These are phyloP conservation scores for Hyphopichia burtonii DNA, from an alignment of 1,139 yeast genomes.

Conservation along the genomic window DNA sequence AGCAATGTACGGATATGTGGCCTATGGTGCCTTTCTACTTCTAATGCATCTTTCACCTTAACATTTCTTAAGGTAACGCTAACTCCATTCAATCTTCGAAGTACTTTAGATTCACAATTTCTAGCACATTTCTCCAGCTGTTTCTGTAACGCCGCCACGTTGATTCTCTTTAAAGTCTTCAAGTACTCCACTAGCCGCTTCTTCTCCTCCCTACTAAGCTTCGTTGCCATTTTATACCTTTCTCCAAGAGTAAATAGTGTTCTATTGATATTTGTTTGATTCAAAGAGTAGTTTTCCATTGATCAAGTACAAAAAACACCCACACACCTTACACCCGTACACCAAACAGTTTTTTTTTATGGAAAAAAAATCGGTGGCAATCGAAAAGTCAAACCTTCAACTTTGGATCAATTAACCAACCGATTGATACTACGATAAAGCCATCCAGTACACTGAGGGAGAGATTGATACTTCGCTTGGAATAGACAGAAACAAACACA, in stretches of 20 bases:
- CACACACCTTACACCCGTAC: too few species aligned
- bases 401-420: not conserved
- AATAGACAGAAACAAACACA: not conserved
- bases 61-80: conserved; percentile 43
- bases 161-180: conserved; percentile 18
- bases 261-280: too few species aligned
- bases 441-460: too few species aligned
- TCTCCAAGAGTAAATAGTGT: not conserved
- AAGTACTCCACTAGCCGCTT: conserved; percentile 26
- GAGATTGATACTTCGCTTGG: not conserved
- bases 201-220: conserved; percentile 37
- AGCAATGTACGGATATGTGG: conserved; percentile 28
- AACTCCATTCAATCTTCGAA: conserved; percentile 37
- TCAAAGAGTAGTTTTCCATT: too few species aligned
- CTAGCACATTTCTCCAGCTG: conserved; percentile 17
- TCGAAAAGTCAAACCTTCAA: not conserved
- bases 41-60: conserved; percentile 36
- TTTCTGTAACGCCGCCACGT: conserved; percentile 16
- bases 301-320: too few species aligned
- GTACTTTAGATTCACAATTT: conserved; percentile 27
- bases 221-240: conserved; percentile 1
- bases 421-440: not conserved
- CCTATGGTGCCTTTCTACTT: conserved; percentile 42
- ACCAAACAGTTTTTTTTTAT: conserved; percentile 3
- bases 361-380: conserved; percentile 13